phyloP scores from a whole-genome alignment of 2,329 filamentous ascomycete species.

The Aspergillus quadrilineatus region DNA sequence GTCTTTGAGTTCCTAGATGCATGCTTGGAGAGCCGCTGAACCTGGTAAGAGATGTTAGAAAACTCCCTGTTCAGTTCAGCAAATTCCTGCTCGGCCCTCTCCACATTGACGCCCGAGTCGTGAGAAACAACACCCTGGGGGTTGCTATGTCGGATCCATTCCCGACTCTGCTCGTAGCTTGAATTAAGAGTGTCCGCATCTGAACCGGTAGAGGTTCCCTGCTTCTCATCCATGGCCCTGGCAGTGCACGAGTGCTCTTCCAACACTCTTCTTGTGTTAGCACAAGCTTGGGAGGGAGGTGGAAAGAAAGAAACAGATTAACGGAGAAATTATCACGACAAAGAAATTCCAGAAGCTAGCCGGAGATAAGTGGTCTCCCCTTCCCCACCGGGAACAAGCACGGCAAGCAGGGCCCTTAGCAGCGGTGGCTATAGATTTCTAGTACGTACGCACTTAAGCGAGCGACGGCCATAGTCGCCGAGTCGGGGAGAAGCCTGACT shows the following conservation, averaged over 20 bases:
- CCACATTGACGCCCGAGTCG: conserved; percentile 44
- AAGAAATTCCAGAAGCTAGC: conserved; percentile 3
- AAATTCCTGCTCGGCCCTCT: conserved; percentile 48
- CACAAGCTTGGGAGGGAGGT: not conserved
- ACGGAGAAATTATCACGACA: not conserved
- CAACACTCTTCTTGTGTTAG: not conserved
- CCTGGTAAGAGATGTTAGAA: conserved; percentile 38
- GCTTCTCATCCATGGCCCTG: conserved; percentile 23
- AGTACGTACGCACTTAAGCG: conserved; percentile 3
- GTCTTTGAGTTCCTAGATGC: conserved; percentile 29
- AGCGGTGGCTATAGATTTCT: not conserved
- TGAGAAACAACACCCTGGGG: conserved; percentile 34
- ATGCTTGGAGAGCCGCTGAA: conserved; percentile 37
- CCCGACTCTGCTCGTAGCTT: conserved; percentile 32
- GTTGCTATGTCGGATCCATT: conserved; percentile 32
- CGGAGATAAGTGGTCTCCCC: conserved; percentile 2
- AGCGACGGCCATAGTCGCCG: not conserved
- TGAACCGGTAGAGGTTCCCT: conserved; percentile 21
- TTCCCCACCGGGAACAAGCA: conserved; percentile 4
- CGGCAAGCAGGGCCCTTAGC: not conserved
- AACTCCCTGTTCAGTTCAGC: conserved; percentile 41
- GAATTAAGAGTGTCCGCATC: conserved; percentile 28
- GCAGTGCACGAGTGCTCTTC: conserved; percentile 1
- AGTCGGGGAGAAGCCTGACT: not conserved
- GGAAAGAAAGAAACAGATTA: not conserved